Evolutionary conservation across 164 flowering plant genomes (phyloP), one percentile per base, ranked within the genome.

Genomic region (Chimonanthus praecox): DNA sequence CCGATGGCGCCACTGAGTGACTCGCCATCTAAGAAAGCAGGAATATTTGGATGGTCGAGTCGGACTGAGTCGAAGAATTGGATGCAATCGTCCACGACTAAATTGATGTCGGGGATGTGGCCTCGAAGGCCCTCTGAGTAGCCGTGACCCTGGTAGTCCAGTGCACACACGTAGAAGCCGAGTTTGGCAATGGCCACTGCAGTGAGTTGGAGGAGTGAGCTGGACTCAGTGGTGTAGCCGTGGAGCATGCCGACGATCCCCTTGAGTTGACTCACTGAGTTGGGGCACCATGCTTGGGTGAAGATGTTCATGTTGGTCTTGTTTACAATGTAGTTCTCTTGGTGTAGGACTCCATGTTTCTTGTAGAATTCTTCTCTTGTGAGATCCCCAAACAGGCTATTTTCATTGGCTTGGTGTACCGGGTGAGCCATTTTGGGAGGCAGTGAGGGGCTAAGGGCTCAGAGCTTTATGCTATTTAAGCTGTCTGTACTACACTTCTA

Each of bases 131-230:
- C 88, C 0, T 85, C 81, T 0, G 88, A 85, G 63, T 49, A 64
- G 77, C 88, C 88, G 70, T 85, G 88, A 77, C 88, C 88, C 64
- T 80, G 88, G 9, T 83, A 79, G 78, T 83, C 88, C 3, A 85
- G 75, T 13, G 85, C 81, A 72, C 80, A 82, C 2, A 81, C 86
- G 33, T 72, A 60, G 71, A 80, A 82, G 1, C 86, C 85, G 1
- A 76, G 58, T 54, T 83, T 80, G 9, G 86, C 88, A 7, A 82
- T 72, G 67, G 84, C 85, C 1, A 83, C 78, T 1, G 86, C 80
- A 6, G 82, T 84, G 46, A 84, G 84, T 72, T 83, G 80, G 18
- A 71, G 47, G 73, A 83, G 64, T 82, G 84, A 82, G 58, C 86
- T 73, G 21, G 83, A 77, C 44, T 85, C 85, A 2, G 78, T 68